Percentiles rank a stretch among this genome's conserved stretches.
These are phyloP conservation scores for Rhizoclosmatium sp. DNA, from an alignment of 192 early-diverging fungal species.

Conservation along the genomic window DNA sequence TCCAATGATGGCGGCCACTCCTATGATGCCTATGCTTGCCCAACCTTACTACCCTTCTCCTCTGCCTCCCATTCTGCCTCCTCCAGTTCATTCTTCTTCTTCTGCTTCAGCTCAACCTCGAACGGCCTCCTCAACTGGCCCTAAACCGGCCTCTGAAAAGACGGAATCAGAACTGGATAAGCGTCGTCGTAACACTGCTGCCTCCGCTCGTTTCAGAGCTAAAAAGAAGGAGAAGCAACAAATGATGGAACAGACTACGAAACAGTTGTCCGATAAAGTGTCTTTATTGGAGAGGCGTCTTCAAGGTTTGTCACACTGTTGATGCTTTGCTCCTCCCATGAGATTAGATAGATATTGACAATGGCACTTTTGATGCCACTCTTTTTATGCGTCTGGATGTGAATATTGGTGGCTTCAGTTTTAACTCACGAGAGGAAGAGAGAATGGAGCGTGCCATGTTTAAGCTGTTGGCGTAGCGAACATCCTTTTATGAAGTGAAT, in stretches of 20 bases:
- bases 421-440: background rate
- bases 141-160: background rate
- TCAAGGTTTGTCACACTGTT: constrained; percentile 14
- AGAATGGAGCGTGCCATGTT: too few relatives aligned
- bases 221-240: constrained; percentile 95
- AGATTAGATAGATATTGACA: too few relatives aligned
- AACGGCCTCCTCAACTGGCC: background rate
- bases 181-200: constrained; percentile 92
- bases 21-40: background rate
- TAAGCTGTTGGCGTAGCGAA: too few relatives aligned
- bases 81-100: background rate
- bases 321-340: background rate
- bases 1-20: background rate
- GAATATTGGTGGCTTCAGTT: background rate
- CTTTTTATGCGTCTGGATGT: background rate
- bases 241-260: constrained; percentile 80
- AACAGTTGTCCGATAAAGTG: constrained; percentile 76
- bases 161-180: constrained; percentile 69
- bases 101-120: background rate
- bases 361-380: too few relatives aligned
- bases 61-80: background rate
- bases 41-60: background rate
- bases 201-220: constrained; percentile 91
- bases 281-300: constrained; percentile 74
- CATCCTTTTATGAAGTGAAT: too few relatives aligned